phyloP scores from a whole-genome alignment of 805 yeast genomes.

The Cyberlindnera misumaiensis region DNA sequence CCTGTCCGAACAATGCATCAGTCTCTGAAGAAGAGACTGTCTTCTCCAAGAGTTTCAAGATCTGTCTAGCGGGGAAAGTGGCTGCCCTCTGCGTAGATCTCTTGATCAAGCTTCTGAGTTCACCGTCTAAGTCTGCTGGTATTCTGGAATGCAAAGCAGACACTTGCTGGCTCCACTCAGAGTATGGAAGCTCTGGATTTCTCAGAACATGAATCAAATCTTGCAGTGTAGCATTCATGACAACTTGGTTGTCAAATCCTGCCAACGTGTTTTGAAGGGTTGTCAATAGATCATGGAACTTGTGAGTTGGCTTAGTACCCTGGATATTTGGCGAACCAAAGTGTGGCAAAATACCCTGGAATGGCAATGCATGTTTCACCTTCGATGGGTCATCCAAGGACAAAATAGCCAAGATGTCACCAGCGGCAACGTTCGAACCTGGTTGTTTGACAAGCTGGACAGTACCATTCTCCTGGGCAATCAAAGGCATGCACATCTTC shows the following conservation, averaged over 20 bases:
- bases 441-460: conserved; percentile 95
- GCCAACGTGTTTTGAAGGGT: conserved; percentile 72
- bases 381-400: conserved; percentile 94
- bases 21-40: conserved; percentile 42
- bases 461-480: conserved; percentile 89
- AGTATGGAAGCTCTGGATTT: conserved; percentile 79
- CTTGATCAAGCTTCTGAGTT: conserved; percentile 57
- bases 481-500: conserved; percentile 99
- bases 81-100: conserved; percentile 60
- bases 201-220: conserved; percentile 66
- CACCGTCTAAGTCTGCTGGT: conserved; percentile 68
- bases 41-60: conserved; percentile 65
- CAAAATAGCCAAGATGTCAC: conserved; percentile 92
- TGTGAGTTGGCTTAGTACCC: conserved; percentile 82
- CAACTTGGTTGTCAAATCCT: conserved; percentile 94
- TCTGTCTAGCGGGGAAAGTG: conserved; percentile 90
- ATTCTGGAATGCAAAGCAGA: conserved; percentile 91
- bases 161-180: conserved; percentile 81
- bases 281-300: conserved; percentile 49
- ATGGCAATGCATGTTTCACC: conserved; percentile 94
- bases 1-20: conserved; percentile 47
- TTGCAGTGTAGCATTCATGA: conserved; percentile 77
- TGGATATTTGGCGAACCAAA: conserved; percentile 75
- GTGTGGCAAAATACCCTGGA: conserved; percentile 88
- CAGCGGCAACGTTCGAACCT: conserved; percentile 94